Base-by-base conservation (phyloP, 2,329 filamentous ascomycete species). In the Ilyonectria sp. region DNA sequence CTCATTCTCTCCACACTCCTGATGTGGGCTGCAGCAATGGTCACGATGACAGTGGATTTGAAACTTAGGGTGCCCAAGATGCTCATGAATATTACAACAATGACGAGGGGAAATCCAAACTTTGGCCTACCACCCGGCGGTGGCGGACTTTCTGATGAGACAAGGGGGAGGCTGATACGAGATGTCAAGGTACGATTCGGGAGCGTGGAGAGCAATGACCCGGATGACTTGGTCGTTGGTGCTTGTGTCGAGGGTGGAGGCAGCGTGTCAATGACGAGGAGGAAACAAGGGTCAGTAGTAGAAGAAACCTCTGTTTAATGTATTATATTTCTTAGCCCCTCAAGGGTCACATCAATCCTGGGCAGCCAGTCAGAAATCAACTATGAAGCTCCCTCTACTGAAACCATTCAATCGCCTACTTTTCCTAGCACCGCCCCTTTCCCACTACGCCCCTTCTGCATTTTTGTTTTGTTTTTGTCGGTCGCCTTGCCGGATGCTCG, bases 21-120 rank as follows among this genome's bases (percentile, higher is more conserved):
- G 11, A 52, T 66, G 29, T 49, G 55, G 15, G 11, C 35, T 8
- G 63, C 63, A 6, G 35, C 46, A 4, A 31, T 66, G 23, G 13
- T 66, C 10, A 58, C 63, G 5, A 66, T 61, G 58, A 47, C 40
- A 7, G 44, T 66, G 4, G 63, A 66, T 31, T 17, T 66, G 19
- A 47, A 66, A 40, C 52, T 66, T 15, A 37, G 46, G 1, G 46
- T 61, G 15, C 63, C 63, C 1, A 65, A 60, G 26, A 65, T 65
- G 63, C 44, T 60, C 23, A 60, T 65, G 63, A 65, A 65, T 11
- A 37, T 65, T 19, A 56, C 63, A 5, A 44, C 63, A 10, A 29
- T 65, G 52, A 65, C 63, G 4, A 60, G 63, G 17, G 63, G 56
- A 17, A 54, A 37, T 19, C 40, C 55, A 15, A 19, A 60, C 19